Conservation (phyloP, 371 early-diverging fungal genomes). For the Mucor velutinosus region DNA sequence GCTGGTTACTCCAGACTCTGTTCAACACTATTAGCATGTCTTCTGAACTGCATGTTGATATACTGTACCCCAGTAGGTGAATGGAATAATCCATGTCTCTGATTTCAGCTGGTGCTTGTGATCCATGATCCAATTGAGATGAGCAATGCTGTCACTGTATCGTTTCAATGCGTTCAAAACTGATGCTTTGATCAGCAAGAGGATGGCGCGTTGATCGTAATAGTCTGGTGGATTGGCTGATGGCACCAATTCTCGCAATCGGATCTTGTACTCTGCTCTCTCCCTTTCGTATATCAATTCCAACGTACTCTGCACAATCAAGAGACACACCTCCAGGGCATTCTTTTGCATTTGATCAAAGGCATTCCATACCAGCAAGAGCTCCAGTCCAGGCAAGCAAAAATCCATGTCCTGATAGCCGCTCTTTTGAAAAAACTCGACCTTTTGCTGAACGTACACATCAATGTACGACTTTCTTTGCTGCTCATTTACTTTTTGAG, state of each 20-base stretch:
- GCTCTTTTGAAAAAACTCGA: constrained; percentile 42
- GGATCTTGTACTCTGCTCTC: constrained; percentile 26
- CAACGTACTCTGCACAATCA: constrained; percentile 34
- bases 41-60: background rate
- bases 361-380: constrained; percentile 52
- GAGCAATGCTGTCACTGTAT: constrained; percentile 27
- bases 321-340: constrained; percentile 27
- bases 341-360: constrained; percentile 46
- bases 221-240: constrained; percentile 20
- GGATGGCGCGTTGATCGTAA: constrained; percentile 28
- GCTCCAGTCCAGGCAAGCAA: constrained; percentile 48
- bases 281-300: constrained; percentile 30
- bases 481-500: constrained; percentile 37
- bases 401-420: constrained; percentile 48
- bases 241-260: constrained; percentile 26
- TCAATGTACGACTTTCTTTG: constrained; percentile 44
- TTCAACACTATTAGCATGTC: background rate
- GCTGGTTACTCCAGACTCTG: constrained; percentile 52
- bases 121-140: constrained; percentile 55
- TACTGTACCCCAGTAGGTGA: constrained; percentile 53
- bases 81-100: constrained; percentile 55
- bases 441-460: constrained; percentile 46
- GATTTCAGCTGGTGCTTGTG: constrained; percentile 36
- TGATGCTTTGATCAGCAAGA: constrained; percentile 26
- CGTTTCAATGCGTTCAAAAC: constrained; percentile 25